Evolutionary conservation across 352 stramenopile species (phyloP), one percentile per base, ranked within the genome.

Genomic region (Blastocystis sp.): DNA sequence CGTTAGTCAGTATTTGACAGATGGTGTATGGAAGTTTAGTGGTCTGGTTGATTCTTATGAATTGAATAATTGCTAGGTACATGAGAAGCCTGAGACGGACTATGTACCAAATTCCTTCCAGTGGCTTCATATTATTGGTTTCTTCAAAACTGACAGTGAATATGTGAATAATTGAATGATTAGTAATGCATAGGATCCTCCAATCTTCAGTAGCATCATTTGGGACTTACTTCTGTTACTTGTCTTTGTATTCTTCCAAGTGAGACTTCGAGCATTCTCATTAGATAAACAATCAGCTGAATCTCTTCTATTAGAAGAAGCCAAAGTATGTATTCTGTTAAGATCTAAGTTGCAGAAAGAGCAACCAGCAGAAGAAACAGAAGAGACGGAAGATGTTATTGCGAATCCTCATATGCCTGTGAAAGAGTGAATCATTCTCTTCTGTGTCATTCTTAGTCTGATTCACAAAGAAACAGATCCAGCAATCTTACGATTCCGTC

Each of bases 201-300:
- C 65, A 12, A 12, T 69, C 2, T 61, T 87, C 21, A 54, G 21
- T 27, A 74, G 35, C 21, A 58, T 87, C 12, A 78, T 87, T 16
- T 78, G 59, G 77, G 59, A 87, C 24, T 61, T 87, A 9, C 58
- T 87, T 19, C 43, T 87, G n/a, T 61, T 78, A 7, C 42, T 87
- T 4, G 39, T 87, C 12, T 58, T 78, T 24, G 35, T 74, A 14
- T 63, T 58, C 59, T 87, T 27, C 46, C 32, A 59, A 51, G 46
- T 24, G 3, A 37, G 27, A 19, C 65, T 77, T 5, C 65, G 65
- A 37, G 29, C 27, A 35, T 87, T 87, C 49, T 5, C 16, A 21
- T n/a, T 87, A 21, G 21, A 87, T 27, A 57, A 77, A 11, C 35
- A 78, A 46, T 87, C 37, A 21, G 77, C 65, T 2, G 71, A 83